Evolutionary conservation across 805 yeast species (phyloP).

Genomic region (Zygotorulaspora danielsina): DNA sequence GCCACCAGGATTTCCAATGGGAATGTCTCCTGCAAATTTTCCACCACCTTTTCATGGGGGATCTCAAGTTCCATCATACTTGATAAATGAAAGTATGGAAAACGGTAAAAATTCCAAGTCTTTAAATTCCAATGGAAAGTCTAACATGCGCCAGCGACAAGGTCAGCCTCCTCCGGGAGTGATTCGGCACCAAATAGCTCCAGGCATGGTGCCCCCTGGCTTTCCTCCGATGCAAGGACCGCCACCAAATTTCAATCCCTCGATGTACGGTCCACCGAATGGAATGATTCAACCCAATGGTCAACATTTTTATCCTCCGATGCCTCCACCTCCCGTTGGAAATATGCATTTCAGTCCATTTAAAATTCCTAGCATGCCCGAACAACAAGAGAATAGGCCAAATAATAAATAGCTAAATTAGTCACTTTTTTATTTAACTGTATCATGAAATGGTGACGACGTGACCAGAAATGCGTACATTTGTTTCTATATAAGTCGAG

Average conservation of each 20-base stretch:
- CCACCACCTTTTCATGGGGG: constrained; percentile 18
- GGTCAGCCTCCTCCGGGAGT: constrained; percentile 15
- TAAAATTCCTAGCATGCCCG: constrained; percentile 9
- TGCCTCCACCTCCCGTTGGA: constrained; percentile 20
- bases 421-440: not conserved
- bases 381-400: constrained; percentile 7
- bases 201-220: constrained; percentile 34
- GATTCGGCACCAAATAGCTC: constrained; percentile 24
- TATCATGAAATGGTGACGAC: not conserved
- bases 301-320: constrained; percentile 24
- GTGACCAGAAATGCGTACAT: not conserved
- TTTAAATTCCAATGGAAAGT: not conserved
- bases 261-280: constrained; percentile 24
- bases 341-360: constrained; percentile 12
- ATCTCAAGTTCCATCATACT: constrained; percentile 11
- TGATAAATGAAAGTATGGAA: constrained; percentile 6
- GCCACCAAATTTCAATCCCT: constrained; percentile 25
- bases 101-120: not conserved
- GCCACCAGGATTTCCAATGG: constrained; percentile 21
- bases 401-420: not conserved
- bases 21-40: constrained; percentile 25
- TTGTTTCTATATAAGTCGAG: not conserved
- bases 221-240: constrained; percentile 27
- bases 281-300: constrained; percentile 19
- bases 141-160: constrained; percentile 6